A percentile compares a stretch with the other conserved stretches of the same genome.
Conservation (phyloP, 352 stramenopile species). For the Phytopythium montanum region DNA sequence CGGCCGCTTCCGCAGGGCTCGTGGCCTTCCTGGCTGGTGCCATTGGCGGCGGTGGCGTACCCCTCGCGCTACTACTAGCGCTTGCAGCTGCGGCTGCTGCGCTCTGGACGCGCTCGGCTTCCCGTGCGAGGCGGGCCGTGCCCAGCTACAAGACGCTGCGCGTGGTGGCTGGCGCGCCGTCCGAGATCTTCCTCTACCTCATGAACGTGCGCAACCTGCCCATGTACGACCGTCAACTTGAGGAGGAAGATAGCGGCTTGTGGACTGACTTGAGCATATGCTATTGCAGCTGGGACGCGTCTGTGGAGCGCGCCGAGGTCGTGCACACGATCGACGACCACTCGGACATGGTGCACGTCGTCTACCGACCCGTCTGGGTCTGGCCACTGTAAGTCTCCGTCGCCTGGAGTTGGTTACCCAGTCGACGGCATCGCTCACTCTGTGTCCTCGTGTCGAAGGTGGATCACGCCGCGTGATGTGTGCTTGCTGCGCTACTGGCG, state of each 20-base stretch:
- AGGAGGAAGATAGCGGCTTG: background rate
- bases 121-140: conserved; percentile 32
- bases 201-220: conserved; percentile 71
- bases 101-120: conserved; percentile 53
- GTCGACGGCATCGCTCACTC: no score
- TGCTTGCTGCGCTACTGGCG: conserved; percentile 76
- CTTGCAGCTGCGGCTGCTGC: conserved; percentile 36
- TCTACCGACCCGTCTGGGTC: conserved; percentile 75
- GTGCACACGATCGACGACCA: conserved; percentile 79
- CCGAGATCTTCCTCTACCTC: conserved; percentile 71
- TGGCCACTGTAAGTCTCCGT: conserved; percentile 53
- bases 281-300: conserved; percentile 58
- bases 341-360: conserved; percentile 74
- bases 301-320: conserved; percentile 52
- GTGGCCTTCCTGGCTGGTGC: conserved; percentile 62
- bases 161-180: conserved; percentile 57
- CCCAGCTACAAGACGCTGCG: conserved; percentile 69
- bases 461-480: conserved; percentile 58
- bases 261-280: background rate
- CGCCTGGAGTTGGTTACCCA: no score
- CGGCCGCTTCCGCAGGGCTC: conserved; percentile 41
- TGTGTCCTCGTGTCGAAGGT: conserved; percentile 21
- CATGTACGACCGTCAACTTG: conserved; percentile 15
- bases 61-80: conserved; percentile 45
- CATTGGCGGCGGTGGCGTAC: conserved; percentile 58